These are phyloP conservation scores for Kingdonia uniflora DNA, from an alignment of 164 flowering plant species.

Conservation along the genomic window DNA sequence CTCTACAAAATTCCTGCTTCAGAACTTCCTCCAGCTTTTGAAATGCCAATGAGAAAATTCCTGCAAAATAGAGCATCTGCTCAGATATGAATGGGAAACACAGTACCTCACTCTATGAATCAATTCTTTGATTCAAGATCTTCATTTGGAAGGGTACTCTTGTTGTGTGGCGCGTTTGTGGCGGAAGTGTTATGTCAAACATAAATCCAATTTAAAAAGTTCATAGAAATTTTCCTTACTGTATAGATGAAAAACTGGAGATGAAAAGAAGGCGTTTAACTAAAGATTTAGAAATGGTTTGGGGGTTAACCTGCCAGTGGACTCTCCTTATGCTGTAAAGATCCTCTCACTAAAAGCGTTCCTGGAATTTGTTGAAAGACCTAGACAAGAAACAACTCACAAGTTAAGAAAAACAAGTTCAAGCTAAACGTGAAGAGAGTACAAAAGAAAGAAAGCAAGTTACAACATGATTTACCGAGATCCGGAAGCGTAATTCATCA, in stretches of 20 bases:
- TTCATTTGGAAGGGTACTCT: too few species aligned
- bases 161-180: too few species aligned
- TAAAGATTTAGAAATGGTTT: too few species aligned
- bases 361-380: slow-evolving; percentile 95
- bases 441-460: neutral
- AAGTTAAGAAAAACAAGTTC: neutral
- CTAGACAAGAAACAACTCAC: slow-evolving; percentile 21
- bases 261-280: too few species aligned
- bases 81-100: neutral
- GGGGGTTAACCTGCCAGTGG: slow-evolving; percentile 39
- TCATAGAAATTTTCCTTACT: too few species aligned
- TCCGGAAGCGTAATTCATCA: slow-evolving; percentile 33
- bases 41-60: slow-evolving; percentile 31
- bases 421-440: neutral
- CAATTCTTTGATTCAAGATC: too few species aligned
- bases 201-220: too few species aligned
- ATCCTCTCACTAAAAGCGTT: slow-evolving; percentile 70
- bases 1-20: slow-evolving; percentile 31
- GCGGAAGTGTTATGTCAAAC: neutral
- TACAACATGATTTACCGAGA: slow-evolving; percentile 31
- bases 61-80: slow-evolving; percentile 22
- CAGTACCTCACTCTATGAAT: too few species aligned
- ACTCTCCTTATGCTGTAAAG: slow-evolving; percentile 35
- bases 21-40: slow-evolving; percentile 37
- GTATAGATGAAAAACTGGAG: too few species aligned